phyloP scores from a whole-genome alignment of 108 stramenopile species.

The Cyclotella sp. region DNA sequence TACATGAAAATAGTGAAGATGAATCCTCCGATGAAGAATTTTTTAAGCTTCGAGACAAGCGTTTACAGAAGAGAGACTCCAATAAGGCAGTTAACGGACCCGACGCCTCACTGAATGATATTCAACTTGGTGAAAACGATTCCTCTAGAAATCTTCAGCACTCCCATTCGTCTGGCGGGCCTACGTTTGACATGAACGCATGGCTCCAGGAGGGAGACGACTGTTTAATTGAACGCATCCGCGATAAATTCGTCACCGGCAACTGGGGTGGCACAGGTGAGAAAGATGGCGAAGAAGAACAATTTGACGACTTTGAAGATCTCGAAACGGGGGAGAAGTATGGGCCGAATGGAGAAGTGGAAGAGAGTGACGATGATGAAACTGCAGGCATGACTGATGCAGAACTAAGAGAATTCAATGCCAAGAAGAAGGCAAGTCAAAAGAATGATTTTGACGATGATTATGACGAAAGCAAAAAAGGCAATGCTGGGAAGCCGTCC shows the following conservation, averaged over 20 bases:
- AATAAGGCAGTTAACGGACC: slow-evolving; percentile 24
- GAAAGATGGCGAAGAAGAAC: slow-evolving; percentile 56
- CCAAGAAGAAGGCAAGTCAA: slow-evolving; percentile 76
- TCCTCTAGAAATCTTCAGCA: slow-evolving; percentile 54
- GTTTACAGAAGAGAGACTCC: slow-evolving; percentile 22
- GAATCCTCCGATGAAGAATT: slow-evolving; percentile 63
- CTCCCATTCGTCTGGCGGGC: slow-evolving; percentile 20
- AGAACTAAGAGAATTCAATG: slow-evolving; percentile 83
- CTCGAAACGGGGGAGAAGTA: slow-evolving; percentile 90
- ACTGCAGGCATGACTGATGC: slow-evolving; percentile 86
- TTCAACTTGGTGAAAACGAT: slow-evolving; percentile 72
- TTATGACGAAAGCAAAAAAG: slow-evolving; percentile 88
- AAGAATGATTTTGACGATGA: slow-evolving; percentile 86
- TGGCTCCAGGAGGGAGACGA: slow-evolving; percentile 86
- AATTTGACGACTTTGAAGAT: slow-evolving; percentile 94
- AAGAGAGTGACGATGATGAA: slow-evolving; percentile 61
- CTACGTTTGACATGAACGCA: slow-evolving; percentile 55
- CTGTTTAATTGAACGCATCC: slow-evolving; percentile 77
- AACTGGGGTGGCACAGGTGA: slow-evolving; percentile 76
- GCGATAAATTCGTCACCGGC: slow-evolving; percentile 96
- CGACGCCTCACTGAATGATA: slow-evolving; percentile 51
- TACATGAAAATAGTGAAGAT: slow-evolving; percentile 60
- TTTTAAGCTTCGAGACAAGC: slow-evolving; percentile 56
- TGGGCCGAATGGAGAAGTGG: slow-evolving; percentile 65
- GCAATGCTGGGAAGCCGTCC: slow-evolving; percentile 44